phyloP scores from a whole-genome alignment of 140 eudicot species.

The Anethum foeniculum region DNA sequence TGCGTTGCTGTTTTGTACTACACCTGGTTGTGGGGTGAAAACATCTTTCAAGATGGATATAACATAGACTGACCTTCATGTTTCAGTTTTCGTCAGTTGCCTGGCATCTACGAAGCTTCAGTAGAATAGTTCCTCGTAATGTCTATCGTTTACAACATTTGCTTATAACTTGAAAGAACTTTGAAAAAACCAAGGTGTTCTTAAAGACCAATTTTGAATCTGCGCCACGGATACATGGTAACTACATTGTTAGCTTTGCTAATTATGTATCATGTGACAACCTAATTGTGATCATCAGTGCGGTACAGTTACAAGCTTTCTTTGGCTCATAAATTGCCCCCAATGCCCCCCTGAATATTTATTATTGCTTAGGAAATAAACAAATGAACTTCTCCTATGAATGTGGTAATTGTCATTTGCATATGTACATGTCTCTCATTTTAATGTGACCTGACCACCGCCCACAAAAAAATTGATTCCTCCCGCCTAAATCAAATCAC shows the following conservation, averaged over 20 bases:
- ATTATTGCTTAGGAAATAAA: not conserved
- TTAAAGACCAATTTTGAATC: not conserved
- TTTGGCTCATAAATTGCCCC: no score
- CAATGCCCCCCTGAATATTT: no score
- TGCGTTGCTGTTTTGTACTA: not conserved
- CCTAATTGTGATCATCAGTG: no score
- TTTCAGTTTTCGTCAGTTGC: no score
- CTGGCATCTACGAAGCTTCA: no score
- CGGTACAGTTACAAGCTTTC: no score
- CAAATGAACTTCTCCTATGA: not conserved
- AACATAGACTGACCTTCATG: no score
- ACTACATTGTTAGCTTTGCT: not conserved
- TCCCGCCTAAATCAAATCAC: constrained; percentile 21
- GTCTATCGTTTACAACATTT: no score
- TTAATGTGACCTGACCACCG: constrained; percentile 6
- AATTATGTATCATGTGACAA: not conserved
- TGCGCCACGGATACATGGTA: not conserved
- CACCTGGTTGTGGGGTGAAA: no score
- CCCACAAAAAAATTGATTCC: constrained; percentile 7
- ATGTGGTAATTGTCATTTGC: constrained; percentile 1
- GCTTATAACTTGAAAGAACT: no score
- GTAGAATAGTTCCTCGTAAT: no score
- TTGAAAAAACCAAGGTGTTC: not conserved
- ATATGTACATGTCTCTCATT: not conserved
- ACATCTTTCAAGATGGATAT: no score